A percentile compares a stretch with the other conserved stretches of the same genome.
These are phyloP conservation scores for Vitis amurensis DNA, from an alignment of 164 flowering plant genomes.

Conservation along the genomic window DNA sequence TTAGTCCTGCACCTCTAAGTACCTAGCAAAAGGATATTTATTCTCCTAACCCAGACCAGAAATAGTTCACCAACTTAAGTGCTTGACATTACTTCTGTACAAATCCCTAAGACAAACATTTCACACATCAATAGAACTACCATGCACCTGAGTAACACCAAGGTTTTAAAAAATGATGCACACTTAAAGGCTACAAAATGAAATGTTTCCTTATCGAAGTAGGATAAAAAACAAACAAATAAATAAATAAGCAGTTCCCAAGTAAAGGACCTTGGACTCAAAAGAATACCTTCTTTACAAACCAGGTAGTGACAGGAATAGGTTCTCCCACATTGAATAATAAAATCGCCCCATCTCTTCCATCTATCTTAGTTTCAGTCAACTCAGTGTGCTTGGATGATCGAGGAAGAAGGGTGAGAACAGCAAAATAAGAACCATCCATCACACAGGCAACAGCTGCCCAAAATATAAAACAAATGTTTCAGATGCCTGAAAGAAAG, in stretches of 20 bases:
- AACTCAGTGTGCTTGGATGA: constrained; percentile 19
- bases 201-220: too few species aligned
- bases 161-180: too few species aligned
- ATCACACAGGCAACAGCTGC: constrained; percentile 68
- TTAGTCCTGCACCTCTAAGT: too few species aligned
- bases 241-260: background rate
- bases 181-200: too few species aligned
- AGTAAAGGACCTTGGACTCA: background rate
- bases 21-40: too few species aligned
- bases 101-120: too few species aligned
- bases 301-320: constrained; percentile 76
- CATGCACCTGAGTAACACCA: too few species aligned
- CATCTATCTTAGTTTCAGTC: constrained; percentile 20
- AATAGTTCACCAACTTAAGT: too few species aligned
- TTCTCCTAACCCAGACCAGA: too few species aligned
- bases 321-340: constrained; percentile 59
- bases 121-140: too few species aligned
- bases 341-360: constrained; percentile 68
- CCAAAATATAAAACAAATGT: constrained; percentile 8
- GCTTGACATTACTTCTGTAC: too few species aligned
- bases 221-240: too few species aligned
- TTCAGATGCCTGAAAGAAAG: background rate
- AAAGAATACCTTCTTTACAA: constrained; percentile 65
- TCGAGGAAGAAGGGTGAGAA: constrained; percentile 58
- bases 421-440: constrained; percentile 65